phyloP scores from a whole-genome alignment of 805 yeast genomes.

The Hanseniaspora occidentalis region DNA sequence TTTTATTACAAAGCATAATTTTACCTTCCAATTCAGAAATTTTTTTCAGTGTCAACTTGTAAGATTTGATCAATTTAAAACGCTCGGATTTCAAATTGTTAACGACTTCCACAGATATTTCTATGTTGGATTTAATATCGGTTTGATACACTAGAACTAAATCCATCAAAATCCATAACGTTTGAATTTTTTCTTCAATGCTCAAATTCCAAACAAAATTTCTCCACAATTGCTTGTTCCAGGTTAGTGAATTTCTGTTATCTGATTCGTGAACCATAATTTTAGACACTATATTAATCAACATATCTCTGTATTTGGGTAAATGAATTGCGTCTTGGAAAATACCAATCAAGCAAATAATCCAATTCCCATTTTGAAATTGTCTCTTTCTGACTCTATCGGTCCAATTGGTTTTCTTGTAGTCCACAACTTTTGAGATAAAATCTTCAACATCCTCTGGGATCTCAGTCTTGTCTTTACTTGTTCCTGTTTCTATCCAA shows the following conservation, averaged over 20 bases:
- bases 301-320: constrained; percentile 16
- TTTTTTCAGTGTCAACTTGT: constrained; percentile 6
- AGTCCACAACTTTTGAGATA: constrained; percentile 33
- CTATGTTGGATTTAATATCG: constrained; percentile 21
- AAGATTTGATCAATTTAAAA: constrained; percentile 18
- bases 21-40: neutral
- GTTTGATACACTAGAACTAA: constrained; percentile 30
- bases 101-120: constrained; percentile 22
- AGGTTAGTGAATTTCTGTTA: constrained; percentile 38
- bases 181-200: constrained; percentile 39
- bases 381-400: constrained; percentile 62
- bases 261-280: constrained; percentile 29
- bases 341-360: constrained; percentile 61
- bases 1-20: constrained; percentile 7
- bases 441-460: constrained; percentile 12
- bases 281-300: constrained; percentile 40
- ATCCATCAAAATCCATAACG: constrained; percentile 51
- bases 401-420: constrained; percentile 59
- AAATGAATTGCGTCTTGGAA: constrained; percentile 28
- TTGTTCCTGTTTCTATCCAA: constrained; percentile 14
- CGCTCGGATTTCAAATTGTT: constrained; percentile 23
- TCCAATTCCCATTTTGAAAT: constrained; percentile 82
- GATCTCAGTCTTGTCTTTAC: constrained; percentile 10
- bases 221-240: constrained; percentile 28
- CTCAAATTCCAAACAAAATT: constrained; percentile 46